Evolutionary conservation across 768 basidiomycete genomes (phyloP).

Genomic region (Lenzites betulinus): DNA sequence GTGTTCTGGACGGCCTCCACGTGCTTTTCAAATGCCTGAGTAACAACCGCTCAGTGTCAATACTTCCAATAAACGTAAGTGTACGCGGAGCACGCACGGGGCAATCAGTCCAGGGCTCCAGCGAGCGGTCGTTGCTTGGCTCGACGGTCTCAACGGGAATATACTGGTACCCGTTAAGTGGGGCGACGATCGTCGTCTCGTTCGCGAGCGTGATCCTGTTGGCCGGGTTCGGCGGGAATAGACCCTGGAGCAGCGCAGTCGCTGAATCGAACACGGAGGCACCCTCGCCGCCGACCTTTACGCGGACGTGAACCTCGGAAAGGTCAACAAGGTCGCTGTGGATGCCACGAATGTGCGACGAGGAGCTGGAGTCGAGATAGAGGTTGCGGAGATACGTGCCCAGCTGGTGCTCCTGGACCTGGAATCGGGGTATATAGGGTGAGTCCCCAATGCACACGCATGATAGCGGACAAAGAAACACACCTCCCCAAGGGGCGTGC

Average conservation of each 20-base stretch:
- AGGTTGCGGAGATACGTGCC: constrained; percentile 62
- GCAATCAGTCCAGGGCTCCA: constrained; percentile 79
- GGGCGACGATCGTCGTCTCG: constrained; percentile 67
- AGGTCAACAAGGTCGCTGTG: constrained; percentile 70
- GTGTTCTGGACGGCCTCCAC: constrained; percentile 62
- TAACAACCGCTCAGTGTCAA: background rate
- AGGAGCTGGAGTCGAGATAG: constrained; percentile 67
- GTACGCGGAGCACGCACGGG: constrained; percentile 39
- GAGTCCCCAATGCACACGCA: background rate
- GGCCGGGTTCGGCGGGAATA: constrained; percentile 77
- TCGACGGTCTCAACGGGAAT: constrained; percentile 92
- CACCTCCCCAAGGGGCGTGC: constrained; percentile 77
- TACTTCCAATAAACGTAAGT: background rate
- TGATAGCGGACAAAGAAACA: constrained; percentile 21
- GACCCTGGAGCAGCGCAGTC: constrained; percentile 80
- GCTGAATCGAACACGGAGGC: constrained; percentile 86
- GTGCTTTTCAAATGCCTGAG: constrained; percentile 66
- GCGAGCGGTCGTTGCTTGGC: constrained; percentile 76
- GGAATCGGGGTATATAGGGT: background rate
- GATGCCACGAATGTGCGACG: constrained; percentile 69
- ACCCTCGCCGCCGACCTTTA: constrained; percentile 84
- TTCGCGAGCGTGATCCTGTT: constrained; percentile 81
- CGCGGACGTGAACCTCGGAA: constrained; percentile 70
- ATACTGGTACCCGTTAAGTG: constrained; percentile 79
- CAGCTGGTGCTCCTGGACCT: constrained; percentile 71